Evolutionary conservation across 202 grass and related monocot species (phyloP), one percentile per base, ranked within the genome.

Genomic region (Schoenoplectus tabernaemontani): DNA sequence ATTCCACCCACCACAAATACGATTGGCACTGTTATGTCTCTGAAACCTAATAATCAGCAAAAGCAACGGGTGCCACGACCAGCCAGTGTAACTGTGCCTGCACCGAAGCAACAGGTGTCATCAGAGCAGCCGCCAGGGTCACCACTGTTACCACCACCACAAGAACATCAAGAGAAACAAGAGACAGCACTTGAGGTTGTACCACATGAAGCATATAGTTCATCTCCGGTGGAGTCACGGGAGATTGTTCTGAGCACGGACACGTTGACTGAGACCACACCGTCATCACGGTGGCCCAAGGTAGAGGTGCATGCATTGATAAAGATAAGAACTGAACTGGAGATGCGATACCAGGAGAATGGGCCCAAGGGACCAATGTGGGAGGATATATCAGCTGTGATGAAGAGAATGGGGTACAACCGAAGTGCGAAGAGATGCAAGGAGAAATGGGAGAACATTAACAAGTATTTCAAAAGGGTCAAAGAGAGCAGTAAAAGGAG

Each of bases 361-460:
- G 85, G 87, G 2, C 87, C 94, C 17, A 97, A 93, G 60, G 93
- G 94, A 4, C 91, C 93, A 12, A 89, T 97, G 34, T 97, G 94
- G 94, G 91, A 93, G 86, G 91, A 97, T 0, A 97, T 97, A 51
- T 93, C 94, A 0, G 10, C 80, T 0, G 89, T 85, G 17, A 97
- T 97, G 91, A 86, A 87, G 80, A 82, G 80, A 54, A 66, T 97
- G 64, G 94, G 94, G 0, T 97, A 92, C 87, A 92, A 82, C 86
- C 82, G 94, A 46, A 93, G 82, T 65, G 81, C 94, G 0, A 97
- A 97, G 80, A 86, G 94, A 33, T 97, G 94, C 89, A 97, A 97
- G 87, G 94, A 97, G 85, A 97, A 97, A 82, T 97, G 94, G 94
- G 94, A 97, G 80, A 97, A 97, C 78, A 92, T 97, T 73, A 97